A percentile compares a stretch with the other conserved stretches of the same genome.
Evolutionary conservation across 495 filamentous ascomycete species (phyloP).

Genomic region (Chaetomidium leptoderma): DNA sequence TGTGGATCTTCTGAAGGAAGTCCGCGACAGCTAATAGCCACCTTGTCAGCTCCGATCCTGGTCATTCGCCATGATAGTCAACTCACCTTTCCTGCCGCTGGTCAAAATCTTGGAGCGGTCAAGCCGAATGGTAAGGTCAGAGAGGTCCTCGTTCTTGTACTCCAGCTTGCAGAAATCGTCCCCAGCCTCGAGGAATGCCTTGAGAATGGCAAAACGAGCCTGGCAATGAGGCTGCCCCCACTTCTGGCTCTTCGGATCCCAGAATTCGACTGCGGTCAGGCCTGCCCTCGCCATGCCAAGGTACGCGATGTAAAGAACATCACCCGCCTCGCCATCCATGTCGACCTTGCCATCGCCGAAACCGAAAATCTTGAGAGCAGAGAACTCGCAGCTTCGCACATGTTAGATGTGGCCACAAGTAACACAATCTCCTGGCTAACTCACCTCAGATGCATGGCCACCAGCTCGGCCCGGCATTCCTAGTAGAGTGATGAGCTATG

Average conservation of each 20-base stretch:
- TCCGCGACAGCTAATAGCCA: constrained; percentile 63
- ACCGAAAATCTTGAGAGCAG: constrained; percentile 84
- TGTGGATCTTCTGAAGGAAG: constrained; percentile 87
- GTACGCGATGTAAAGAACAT: constrained; percentile 81
- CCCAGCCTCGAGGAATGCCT: constrained; percentile 74
- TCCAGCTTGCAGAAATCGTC: constrained; percentile 76
- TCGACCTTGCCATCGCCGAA: constrained; percentile 70
- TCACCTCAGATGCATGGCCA: constrained; percentile 83
- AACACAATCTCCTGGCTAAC: constrained; percentile 46
- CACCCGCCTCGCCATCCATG: constrained; percentile 71
- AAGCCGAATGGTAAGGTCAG: constrained; percentile 72
- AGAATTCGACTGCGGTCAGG: constrained; percentile 77
- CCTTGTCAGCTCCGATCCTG: constrained; percentile 16
- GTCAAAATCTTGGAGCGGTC: constrained; percentile 79
- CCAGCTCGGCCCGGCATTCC: constrained; percentile 68
- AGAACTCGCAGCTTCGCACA: constrained; percentile 67
- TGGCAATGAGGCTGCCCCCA: constrained; percentile 97
- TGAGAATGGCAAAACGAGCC: constrained; percentile 85
- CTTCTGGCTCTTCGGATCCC: constrained; percentile 79
- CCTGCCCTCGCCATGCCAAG: constrained; percentile 90
- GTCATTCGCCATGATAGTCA: constrained; percentile 6
- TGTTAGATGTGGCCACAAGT: constrained; percentile 52
- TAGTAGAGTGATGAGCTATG: constrained; percentile 12
- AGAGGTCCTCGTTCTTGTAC: constrained; percentile 68
- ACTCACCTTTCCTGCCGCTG: constrained; percentile 50